phyloP scores from a whole-genome alignment of 176 grass and related monocot species.

The Puya raimondii region DNA sequence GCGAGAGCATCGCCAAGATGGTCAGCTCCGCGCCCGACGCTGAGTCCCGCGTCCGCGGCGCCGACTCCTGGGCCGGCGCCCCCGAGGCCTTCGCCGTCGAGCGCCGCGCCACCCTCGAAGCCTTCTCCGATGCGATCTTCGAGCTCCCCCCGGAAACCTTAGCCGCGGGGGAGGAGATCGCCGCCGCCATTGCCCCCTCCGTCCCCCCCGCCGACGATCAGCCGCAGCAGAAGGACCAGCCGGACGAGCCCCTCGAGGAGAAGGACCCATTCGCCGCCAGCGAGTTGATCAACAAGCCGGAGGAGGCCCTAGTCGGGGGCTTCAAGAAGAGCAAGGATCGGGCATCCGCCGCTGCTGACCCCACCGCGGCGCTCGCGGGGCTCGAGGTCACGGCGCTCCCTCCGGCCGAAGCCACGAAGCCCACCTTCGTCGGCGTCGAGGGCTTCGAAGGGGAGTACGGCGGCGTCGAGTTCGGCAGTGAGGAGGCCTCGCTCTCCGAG shows the following conservation, averaged over 20 bases:
- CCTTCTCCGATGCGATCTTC: constrained; percentile 43
- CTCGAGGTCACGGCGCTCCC: constrained; percentile 87
- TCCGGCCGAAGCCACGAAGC: constrained; percentile 81
- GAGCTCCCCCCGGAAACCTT: constrained; percentile 85
- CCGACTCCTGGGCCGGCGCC: constrained; percentile 49
- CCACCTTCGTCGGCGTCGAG: constrained; percentile 77
- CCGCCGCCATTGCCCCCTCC: constrained; percentile 46
- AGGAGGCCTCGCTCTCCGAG: constrained; percentile 82
- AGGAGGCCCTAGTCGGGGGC: constrained; percentile 74
- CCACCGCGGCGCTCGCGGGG: constrained; percentile 66
- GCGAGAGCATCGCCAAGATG: constrained; percentile 93
- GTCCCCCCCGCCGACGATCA: constrained; percentile 36
- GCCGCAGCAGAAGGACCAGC: constrained; percentile 40
- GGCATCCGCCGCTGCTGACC: constrained; percentile 50
- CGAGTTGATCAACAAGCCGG: constrained; percentile 75
- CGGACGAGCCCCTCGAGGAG: constrained; percentile 40
- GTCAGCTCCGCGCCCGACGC: constrained; percentile 80
- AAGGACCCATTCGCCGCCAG: constrained; percentile 94
- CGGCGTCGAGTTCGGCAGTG: constrained; percentile 87
- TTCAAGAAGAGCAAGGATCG: constrained; percentile 93
- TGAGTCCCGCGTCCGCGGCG: constrained; percentile 63
- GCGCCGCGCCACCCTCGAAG: constrained; percentile 53
- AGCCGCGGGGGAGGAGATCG: constrained; percentile 75
- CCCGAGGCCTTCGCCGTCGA: constrained; percentile 59
- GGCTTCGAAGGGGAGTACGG: constrained; percentile 97